Evolutionary conservation across 345 rosid genomes (phyloP), one percentile per base, ranked within the genome.

Genomic region (Erucastrum elatum): DNA sequence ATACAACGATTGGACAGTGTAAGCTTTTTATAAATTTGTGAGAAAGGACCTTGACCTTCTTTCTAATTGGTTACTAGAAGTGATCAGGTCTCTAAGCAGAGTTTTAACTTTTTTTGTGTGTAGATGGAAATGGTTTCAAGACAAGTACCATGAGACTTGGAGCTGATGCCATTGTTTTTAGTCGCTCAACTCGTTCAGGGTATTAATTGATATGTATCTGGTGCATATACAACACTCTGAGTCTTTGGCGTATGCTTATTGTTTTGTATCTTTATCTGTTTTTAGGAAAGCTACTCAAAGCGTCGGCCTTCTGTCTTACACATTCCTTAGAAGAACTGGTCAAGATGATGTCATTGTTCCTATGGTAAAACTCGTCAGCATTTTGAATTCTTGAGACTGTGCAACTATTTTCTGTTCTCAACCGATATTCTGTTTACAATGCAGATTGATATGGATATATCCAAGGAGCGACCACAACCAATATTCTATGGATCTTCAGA

Each of bases 81-180:
- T 39, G 44, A 9, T 37, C 3, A 37, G 44, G 16, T 66, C 26
- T 64, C 44, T 74, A 53, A 78, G 70, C 44, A n/a, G 2, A 62
- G 44, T 49, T 59, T 39, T 4, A 30, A 66, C 51, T n/a, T 71
- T 49, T 37, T 59, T 77, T 35, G 16, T 71, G 41, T 51, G 12
- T 84, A 95, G 98, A 95, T 91, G 99, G 99, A 56, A 95, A 93
- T 87, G 99, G 99, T 70, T 95, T 95, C 87, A 95, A 95, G 94
- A 93, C 98, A 59, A 95, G 99, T 78, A 91, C 98, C 78, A 95
- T 95, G 98, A 80, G 98, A 75, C 85, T 95, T 59, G 99, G 99
- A 73, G 97, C 99, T 77, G 99, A 95, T 84, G 98, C 76, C 21
- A 86, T 95, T 26, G 94, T 95, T 76, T 93, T 90, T 30, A 90